phyloP scores from a whole-genome alignment of 352 stramenopile genomes.

The Phytophthora macrochlamydospora region DNA sequence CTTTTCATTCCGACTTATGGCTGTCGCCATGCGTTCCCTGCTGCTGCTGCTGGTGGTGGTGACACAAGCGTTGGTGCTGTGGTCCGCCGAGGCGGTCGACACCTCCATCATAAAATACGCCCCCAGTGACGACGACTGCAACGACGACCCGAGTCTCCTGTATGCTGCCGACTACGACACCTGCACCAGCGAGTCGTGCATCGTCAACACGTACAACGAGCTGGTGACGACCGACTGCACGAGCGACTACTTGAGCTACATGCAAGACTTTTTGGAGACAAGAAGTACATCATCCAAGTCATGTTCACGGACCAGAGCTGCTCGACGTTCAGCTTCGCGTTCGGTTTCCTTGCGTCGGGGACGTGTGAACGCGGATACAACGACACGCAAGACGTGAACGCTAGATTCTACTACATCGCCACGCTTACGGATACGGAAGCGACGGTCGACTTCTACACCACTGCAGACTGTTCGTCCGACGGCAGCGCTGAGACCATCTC shows the following conservation, averaged over 20 bases:
- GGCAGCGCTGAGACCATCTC: background rate
- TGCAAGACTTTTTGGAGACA: conserved; percentile 10
- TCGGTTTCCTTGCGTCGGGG: conserved; percentile 10
- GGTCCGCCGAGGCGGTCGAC: no score
- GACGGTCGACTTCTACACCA: background rate
- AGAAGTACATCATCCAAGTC: conserved; percentile 16
- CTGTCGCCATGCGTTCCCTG: no score
- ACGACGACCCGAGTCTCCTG: background rate
- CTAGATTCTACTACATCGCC: background rate
- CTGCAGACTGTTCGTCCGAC: background rate
- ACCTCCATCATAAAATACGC: no score
- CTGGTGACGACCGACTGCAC: background rate
- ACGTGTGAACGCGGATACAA: conserved; percentile 5
- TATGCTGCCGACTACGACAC: background rate
- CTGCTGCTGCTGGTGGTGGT: no score
- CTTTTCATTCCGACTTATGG: no score
- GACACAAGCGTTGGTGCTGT: no score
- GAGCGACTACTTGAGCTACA: conserved; percentile 6
- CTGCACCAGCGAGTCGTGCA: background rate
- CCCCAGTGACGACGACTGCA: background rate
- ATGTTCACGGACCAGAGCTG: conserved; percentile 10
- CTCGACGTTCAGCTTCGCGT: conserved; percentile 7
- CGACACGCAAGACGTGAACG: background rate
- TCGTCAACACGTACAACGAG: background rate
- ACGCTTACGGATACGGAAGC: conserved; percentile 6